Evolutionary conservation across 495 filamentous ascomycete genomes (phyloP).

Genomic region (Talaromyces liani): DNA sequence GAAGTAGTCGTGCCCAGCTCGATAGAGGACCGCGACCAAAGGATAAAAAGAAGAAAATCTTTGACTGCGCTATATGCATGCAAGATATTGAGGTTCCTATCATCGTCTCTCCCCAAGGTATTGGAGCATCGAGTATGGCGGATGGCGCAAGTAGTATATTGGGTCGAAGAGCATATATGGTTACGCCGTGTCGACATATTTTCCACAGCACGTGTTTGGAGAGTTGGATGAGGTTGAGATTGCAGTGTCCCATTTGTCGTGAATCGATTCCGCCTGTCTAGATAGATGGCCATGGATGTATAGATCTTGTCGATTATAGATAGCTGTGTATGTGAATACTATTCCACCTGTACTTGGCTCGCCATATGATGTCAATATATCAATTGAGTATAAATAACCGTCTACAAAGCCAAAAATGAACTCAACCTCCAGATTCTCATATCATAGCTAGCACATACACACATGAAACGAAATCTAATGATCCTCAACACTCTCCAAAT

Average conservation of each 20-base stretch:
- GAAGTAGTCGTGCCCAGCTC: conserved; percentile 16
- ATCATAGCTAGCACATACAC: background rate
- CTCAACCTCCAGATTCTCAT: background rate
- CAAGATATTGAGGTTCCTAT: conserved; percentile 85
- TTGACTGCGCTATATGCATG: conserved; percentile 94
- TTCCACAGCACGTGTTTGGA: conserved; percentile 92
- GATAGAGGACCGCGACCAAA: conserved; percentile 29
- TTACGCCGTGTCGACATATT: conserved; percentile 92
- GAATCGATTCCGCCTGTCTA: conserved; percentile 81
- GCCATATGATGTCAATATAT: background rate
- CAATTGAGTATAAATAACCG: background rate
- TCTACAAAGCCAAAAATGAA: background rate
- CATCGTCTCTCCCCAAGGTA: conserved; percentile 47
- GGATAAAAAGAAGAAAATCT: conserved; percentile 50
- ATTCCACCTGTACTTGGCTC: background rate
- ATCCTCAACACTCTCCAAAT: conserved; percentile 62
- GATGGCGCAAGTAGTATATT: conserved; percentile 64
- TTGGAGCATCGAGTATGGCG: conserved; percentile 36
- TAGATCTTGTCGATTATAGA: background rate
- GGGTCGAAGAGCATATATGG: conserved; percentile 82
- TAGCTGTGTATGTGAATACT: background rate
- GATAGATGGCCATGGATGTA: background rate
- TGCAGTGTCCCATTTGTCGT: conserved; percentile 94
- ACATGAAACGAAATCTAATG: conserved; percentile 13
- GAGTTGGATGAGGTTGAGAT: conserved; percentile 87